A percentile compares a stretch with the other conserved stretches of the same genome.
Conservation (phyloP, 495 filamentous ascomycete genomes). For the Geoglossum glabrum region DNA sequence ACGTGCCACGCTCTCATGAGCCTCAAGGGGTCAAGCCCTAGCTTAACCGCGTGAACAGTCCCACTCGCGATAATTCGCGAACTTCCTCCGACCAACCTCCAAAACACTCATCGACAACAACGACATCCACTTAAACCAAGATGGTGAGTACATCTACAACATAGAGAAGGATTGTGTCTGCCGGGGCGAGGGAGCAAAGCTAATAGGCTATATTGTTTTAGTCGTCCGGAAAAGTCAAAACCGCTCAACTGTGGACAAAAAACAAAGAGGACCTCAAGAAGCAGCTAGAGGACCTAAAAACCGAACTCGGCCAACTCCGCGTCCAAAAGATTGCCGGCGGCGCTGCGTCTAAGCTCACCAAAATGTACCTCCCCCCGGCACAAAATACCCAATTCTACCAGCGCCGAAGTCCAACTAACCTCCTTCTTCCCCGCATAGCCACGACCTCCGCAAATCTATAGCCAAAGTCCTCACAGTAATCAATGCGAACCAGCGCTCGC, state of each 20-base stretch:
- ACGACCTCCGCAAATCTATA: slow-evolving; percentile 98
- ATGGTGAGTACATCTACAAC: slow-evolving; percentile 9
- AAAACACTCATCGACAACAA: slow-evolving; percentile 1
- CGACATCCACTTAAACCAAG: slow-evolving; percentile 3
- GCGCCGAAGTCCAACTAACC: neutral
- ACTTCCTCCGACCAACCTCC: neutral
- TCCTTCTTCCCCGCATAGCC: slow-evolving; percentile 28
- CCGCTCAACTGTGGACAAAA: slow-evolving; percentile 92
- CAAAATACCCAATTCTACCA: neutral
- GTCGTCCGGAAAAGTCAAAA: slow-evolving; percentile 87
- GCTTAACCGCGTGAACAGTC: slow-evolving; percentile 4
- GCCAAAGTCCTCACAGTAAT: slow-evolving; percentile 96
- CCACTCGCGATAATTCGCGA: neutral
- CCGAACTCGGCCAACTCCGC: slow-evolving; percentile 76
- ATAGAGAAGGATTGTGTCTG: slow-evolving; percentile 10
- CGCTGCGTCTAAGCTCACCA: slow-evolving; percentile 81
- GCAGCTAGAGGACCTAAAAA: slow-evolving; percentile 86
- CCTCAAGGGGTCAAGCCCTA: neutral
- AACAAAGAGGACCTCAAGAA: slow-evolving; percentile 90
- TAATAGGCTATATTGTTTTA: slow-evolving; percentile 21
- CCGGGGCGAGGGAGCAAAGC: neutral
- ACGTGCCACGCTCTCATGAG: slow-evolving; percentile 6
- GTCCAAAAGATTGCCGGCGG: slow-evolving; percentile 94
- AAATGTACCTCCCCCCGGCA: slow-evolving; percentile 52
- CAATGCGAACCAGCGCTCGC: slow-evolving; percentile 94